Evolutionary conservation across 2,329 filamentous ascomycete genomes (phyloP), one percentile per base, ranked within the genome.

Genomic region (Sclerotinia sclerotiorum): DNA sequence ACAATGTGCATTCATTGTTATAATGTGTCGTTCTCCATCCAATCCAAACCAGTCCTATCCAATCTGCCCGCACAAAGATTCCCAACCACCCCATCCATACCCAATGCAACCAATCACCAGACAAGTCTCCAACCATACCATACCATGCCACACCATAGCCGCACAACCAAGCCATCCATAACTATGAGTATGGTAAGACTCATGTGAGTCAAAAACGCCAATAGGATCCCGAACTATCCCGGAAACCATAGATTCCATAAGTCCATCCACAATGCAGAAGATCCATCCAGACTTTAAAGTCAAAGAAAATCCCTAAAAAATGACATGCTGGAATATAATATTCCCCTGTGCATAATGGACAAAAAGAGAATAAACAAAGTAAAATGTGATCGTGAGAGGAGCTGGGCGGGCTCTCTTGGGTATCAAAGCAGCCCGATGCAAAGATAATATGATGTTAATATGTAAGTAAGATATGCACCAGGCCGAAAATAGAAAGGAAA

Each of bases 401-500:
- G 75, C 74, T 75, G 74, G 75, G 75, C 70, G 70, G 73, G 75
- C 74, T 75, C 74, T 66, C 64, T 66, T 72, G 74, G 75, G 75
- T 76, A 76, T 75, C 73, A 72, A 71, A 70, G 70, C 64, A 69
- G 72, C 75, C 75, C 74, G 71, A 76, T 75, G 73, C 73, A 75
- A 73, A 73, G 44, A 60, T 64, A 42, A 66, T 49, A 51, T 49
- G 42, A 51, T 58, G 15, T 60, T 35, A 32, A 58, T 66, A 66
- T 57, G 44, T 60, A 42, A 58, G 64, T 66, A 60, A 60, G 44
- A 66, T 66, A 60, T 72, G 68, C 68, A 70, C 67, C 69, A 63
- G 69, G 70, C 71, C 68, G 67, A 32, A 67, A 66, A 68, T 27
- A 66, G 46, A 62, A 67, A 62, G 57, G 24, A 60, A 60, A 51